Base-by-base conservation (phyloP, 768 basidiomycete species). In the Galerina marginata region DNA sequence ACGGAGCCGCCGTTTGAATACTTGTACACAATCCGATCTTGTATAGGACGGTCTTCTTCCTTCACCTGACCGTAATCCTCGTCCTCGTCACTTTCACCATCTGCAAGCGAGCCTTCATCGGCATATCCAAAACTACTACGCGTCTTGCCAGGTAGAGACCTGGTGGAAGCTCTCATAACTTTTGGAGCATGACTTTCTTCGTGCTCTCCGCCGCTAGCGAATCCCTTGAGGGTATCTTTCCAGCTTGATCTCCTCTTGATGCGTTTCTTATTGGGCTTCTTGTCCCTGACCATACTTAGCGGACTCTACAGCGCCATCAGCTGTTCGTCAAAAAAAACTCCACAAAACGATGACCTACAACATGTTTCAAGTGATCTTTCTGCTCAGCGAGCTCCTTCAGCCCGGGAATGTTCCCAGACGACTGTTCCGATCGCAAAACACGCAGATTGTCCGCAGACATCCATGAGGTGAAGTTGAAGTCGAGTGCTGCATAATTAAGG, bases 401-500 rank as follows among this genome's bases (percentile, higher is more conserved):
- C 0, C 89, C 89, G 26, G 90, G 85, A 12, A 98, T 79, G 72
- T 92, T 85, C 0, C 90, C 86, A 12, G 91, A 88, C 1, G 94
- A 95, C 69, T 94, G 92, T 72, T 99, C 96, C 2, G 90, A 86
- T 54, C 91, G 86, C 12, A 99, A 80, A 29, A 96, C 90, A 4
- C 86, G 88, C 57, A 98, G 80, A 72, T 98, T 88, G 16, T 84
- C 84, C 9, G 88, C 87, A 0, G 91, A 84, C 93, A 95, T 95
- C 96, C 96, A 99, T 20, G 95, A 96, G 0, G 94, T 95, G 69
- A 96, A 98, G 73, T 99, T 98, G 79, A 99, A 99, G 73, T 99
- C 96, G 46, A 99, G 83, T 25, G 91, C 92, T 0, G 96, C 86
- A 74, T 99, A 99, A 65, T 87, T 93, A 55, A 96, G 84, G 29